Percentiles rank a stretch among this genome's conserved stretches.
phyloP scores from a whole-genome alignment of 345 rosid genomes.

The Microcos paniculata region DNA sequence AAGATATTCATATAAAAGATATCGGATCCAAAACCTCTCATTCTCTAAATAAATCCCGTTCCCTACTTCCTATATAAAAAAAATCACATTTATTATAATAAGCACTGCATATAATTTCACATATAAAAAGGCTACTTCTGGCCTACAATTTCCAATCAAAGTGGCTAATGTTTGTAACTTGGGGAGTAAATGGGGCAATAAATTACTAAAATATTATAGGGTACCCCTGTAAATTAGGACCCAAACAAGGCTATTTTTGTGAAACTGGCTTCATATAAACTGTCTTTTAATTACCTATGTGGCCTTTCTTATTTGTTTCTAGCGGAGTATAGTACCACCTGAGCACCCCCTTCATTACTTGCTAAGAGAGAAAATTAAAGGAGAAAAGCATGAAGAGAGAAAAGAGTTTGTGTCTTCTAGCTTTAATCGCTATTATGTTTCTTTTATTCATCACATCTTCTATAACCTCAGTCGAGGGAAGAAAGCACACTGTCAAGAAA shows the following conservation, averaged over 20 bases:
- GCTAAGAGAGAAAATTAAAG: background rate
- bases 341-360: background rate
- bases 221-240: constrained; percentile 10
- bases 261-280: constrained; percentile 26
- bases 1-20: too few species aligned
- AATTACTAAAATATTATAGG: background rate
- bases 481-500: constrained; percentile 40
- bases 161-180: background rate
- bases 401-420: constrained; percentile 19
- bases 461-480: constrained; percentile 40
- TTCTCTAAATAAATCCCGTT: too few species aligned
- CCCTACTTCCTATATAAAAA: too few species aligned
- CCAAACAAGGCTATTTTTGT: constrained; percentile 10
- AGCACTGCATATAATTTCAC: too few species aligned
- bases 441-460: constrained; percentile 23
- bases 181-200: background rate
- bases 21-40: too few species aligned
- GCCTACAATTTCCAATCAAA: background rate
- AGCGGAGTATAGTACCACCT: constrained; percentile 9
- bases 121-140: background rate
- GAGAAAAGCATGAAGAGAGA: constrained; percentile 31
- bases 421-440: constrained; percentile 15
- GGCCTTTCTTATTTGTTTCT: background rate
- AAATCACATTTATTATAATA: background rate
- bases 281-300: constrained; percentile 30